Percentiles rank a stretch among this genome's conserved stretches.
Conservation (phyloP, 208 protist species). For the Lotmaria passim region DNA sequence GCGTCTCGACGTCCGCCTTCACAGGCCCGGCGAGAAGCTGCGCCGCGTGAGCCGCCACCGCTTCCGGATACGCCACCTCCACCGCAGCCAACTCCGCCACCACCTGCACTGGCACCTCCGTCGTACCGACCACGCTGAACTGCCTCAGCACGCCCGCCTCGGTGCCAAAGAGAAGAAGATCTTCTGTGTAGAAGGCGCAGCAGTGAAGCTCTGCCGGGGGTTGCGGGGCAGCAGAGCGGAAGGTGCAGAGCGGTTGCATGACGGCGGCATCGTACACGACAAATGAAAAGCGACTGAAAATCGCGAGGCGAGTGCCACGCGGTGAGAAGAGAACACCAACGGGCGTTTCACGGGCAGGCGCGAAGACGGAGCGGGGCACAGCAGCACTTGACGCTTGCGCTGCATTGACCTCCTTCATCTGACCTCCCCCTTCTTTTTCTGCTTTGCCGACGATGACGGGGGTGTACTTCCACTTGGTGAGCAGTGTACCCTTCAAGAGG, state of each 20-base stretch:
- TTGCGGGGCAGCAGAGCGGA: conserved; percentile 38
- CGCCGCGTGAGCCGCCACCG: conserved; percentile 19
- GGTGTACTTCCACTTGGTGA: conserved; percentile 85
- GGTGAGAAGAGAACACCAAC: conserved; percentile 59
- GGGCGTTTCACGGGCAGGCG: conserved; percentile 43
- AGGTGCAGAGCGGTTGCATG: conserved; percentile 37
- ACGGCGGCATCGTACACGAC: conserved; percentile 55
- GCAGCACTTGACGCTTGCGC: neutral
- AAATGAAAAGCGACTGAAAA: conserved; percentile 58
- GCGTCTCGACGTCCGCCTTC: conserved; percentile 29
- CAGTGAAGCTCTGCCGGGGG: conserved; percentile 60
- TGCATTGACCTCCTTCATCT: neutral
- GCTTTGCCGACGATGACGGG: conserved; percentile 2
- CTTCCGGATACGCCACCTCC: conserved; percentile 28
- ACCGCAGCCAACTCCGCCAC: conserved; percentile 2
- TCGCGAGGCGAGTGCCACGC: conserved; percentile 39
- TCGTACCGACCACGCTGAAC: conserved; percentile 9
- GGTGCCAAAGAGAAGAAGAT: conserved; percentile 56
- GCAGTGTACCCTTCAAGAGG: conserved; percentile 47
- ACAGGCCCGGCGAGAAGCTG: conserved; percentile 28
- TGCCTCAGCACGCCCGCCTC: conserved; percentile 48
- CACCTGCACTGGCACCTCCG: neutral
- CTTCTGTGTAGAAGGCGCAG: conserved; percentile 42
- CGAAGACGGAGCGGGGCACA: conserved; percentile 6
- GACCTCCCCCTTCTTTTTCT: conserved; percentile 5